Evolutionary conservation across 1,139 yeast genomes (phyloP).

Genomic region (Lodderomyces pseudojiufengensis): DNA sequence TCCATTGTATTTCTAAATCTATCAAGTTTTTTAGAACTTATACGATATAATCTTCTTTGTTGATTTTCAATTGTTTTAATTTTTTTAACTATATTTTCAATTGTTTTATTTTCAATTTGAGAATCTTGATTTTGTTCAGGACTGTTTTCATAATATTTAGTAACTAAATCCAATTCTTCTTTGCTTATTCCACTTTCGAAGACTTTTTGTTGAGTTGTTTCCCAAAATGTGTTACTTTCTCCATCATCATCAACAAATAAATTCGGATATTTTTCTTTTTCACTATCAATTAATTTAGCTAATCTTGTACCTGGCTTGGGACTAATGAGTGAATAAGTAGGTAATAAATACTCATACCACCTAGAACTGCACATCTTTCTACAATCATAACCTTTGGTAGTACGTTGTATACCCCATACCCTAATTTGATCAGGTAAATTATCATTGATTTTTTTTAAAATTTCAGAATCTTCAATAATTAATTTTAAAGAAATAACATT

Average conservation of each 20-base stretch:
- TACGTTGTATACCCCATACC: slow-evolving; percentile 89
- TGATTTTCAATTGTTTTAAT: slow-evolving; percentile 65
- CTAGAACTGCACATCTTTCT: slow-evolving; percentile 93
- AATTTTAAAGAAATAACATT: slow-evolving; percentile 85
- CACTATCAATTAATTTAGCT: slow-evolving; percentile 54
- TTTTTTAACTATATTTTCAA: slow-evolving; percentile 34
- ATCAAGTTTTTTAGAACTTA: slow-evolving; percentile 57
- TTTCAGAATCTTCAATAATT: slow-evolving; percentile 83
- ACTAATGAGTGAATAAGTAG: slow-evolving; percentile 83
- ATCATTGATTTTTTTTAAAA: slow-evolving; percentile 68
- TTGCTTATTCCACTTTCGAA: slow-evolving; percentile 44
- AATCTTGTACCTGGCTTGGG: slow-evolving; percentile 77
- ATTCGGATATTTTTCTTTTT: slow-evolving; percentile 55
- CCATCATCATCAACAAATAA: slow-evolving; percentile 50
- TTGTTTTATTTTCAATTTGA: slow-evolving; percentile 18
- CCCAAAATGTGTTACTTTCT: slow-evolving; percentile 79
- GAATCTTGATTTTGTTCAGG: neutral
- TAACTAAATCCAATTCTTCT: slow-evolving; percentile 31
- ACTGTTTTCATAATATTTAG: neutral
- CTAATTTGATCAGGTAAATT: slow-evolving; percentile 81
- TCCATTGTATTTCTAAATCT: slow-evolving; percentile 66
- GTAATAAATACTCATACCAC: slow-evolving; percentile 87
- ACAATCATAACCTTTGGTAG: slow-evolving; percentile 90
- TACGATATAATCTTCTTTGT: slow-evolving; percentile 66
- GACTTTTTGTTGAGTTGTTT: slow-evolving; percentile 42